Conservation (phyloP, 2,329 filamentous ascomycete species). For the Ascomycota sp. region DNA sequence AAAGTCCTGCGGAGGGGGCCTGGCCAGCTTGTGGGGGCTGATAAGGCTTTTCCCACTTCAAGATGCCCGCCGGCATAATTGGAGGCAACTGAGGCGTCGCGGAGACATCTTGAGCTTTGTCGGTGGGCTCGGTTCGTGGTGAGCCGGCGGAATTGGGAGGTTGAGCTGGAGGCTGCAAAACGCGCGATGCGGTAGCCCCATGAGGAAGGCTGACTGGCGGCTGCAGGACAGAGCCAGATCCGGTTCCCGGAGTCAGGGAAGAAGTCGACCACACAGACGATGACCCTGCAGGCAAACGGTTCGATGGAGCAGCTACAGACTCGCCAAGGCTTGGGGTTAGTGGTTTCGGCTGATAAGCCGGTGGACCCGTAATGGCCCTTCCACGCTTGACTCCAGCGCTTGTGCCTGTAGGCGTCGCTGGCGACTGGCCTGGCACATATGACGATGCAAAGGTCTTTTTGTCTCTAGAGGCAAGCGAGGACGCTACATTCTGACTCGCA, state of each 20-base stretch:
- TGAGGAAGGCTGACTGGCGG: conserved; percentile 13
- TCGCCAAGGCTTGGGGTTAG: conserved; percentile 5
- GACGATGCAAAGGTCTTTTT: conserved; percentile 7
- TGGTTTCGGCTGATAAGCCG: conserved; percentile 15
- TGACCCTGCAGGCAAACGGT: conserved; percentile 9
- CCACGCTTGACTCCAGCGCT: conserved; percentile 8
- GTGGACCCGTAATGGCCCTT: conserved; percentile 8
- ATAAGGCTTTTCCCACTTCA: conserved; percentile 21
- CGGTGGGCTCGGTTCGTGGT: conserved; percentile 12
- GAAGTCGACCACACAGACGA: conserved; percentile 9
- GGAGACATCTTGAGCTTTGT: conserved; percentile 10
- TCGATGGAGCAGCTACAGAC: conserved; percentile 9
- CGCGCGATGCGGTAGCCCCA: conserved; percentile 7
- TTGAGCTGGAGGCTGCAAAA: conserved; percentile 11
- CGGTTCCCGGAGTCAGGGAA: conserved; percentile 10
- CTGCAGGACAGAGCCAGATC: conserved; percentile 14
- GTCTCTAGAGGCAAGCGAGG: conserved; percentile 13
- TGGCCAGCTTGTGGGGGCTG: conserved; percentile 12
- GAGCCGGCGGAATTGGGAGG: conserved; percentile 11
- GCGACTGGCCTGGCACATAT: conserved; percentile 7
- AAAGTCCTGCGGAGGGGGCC: conserved; percentile 7
- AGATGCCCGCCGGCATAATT: conserved; percentile 7
- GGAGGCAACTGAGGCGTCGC: conserved; percentile 5
- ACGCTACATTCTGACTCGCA: conserved; percentile 13
- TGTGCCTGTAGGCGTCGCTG: conserved; percentile 4